Base-by-base conservation (phyloP, 345 rosid species). In the Erodium maritimum region DNA sequence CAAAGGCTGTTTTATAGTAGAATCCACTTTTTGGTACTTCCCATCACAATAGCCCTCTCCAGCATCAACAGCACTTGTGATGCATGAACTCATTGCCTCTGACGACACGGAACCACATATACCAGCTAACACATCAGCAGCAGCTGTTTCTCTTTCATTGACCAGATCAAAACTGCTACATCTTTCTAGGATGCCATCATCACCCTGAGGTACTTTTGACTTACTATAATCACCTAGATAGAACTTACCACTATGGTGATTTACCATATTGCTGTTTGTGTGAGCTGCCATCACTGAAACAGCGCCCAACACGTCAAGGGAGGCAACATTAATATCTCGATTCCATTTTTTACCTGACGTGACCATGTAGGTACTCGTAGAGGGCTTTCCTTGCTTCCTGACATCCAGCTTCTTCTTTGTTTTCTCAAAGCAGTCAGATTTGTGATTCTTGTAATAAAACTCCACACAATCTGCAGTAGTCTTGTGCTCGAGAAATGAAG, bases 401-500 rank as follows among this genome's bases (percentile, higher is more conserved):
- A 50, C 63, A 60, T 74, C 75, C 55, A 55, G 75, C 75, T 77
- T 78, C 82, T 82, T 91, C 85, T 84, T 88, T 42, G 82, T 80
- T 69, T 77, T 88, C 81, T 80, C 80, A 75, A 94, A 90, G 72
- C 75, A 69, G 73, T 85, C 99, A 64, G 97, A 85, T 66, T 94
- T 94, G 78, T 87, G 99, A 67, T 94, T 94, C 69, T 90, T 94
- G 80, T 90, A 94, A 75, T 94, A 94, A 72, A 90, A 94, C 67
- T 90, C 87, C 34, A 94, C 84, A 68, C 99, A 94, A 70, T 87
- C 97, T 19, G 99, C 97, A 70, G 90, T 89, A 52, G 86, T 87
- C 78, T 90, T 94, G 66, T 87, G 85, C 57, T 83, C 82, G 58
- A 94, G 87, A 75, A 70, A 89, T 21, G 96, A 75, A 70, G 97